Percentiles rank a stretch among this genome's conserved stretches.
phyloP scores from a whole-genome alignment of 495 filamentous ascomycete genomes.

The Hypoxylon lienhwacheense region DNA sequence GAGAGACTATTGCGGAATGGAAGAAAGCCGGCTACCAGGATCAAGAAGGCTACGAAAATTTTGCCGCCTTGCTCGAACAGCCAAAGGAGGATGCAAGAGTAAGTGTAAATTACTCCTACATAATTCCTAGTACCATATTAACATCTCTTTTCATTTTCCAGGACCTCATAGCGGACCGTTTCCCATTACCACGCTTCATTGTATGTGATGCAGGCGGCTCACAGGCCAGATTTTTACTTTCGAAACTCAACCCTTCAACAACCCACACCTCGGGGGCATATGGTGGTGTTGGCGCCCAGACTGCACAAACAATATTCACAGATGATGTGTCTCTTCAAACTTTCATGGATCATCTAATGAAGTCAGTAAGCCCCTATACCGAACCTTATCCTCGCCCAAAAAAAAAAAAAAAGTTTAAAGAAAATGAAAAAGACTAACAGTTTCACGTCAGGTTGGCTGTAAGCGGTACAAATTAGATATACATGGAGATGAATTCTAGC shows the following conservation, averaged over 20 bases:
- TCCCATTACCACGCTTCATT: slow-evolving; percentile 97
- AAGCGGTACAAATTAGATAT: slow-evolving; percentile 56
- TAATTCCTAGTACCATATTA: background rate
- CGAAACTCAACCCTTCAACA: slow-evolving; percentile 96
- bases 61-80: slow-evolving; percentile 81
- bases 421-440: slow-evolving; percentile 28
- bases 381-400: background rate
- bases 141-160: slow-evolving; percentile 37
- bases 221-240: slow-evolving; percentile 95
- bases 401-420: no score
- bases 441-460: slow-evolving; percentile 51
- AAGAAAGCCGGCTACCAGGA: slow-evolving; percentile 98
- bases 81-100: slow-evolving; percentile 98
- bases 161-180: slow-evolving; percentile 96
- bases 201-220: slow-evolving; percentile 98
- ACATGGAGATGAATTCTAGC: background rate
- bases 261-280: slow-evolving; percentile 95
- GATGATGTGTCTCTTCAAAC: slow-evolving; percentile 98
- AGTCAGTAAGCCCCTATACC: slow-evolving; percentile 62
- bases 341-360: slow-evolving; percentile 99
- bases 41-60: slow-evolving; percentile 97
- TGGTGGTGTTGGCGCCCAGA: slow-evolving; percentile 80
- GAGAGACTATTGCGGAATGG: slow-evolving; percentile 98
- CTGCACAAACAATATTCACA: slow-evolving; percentile 97
- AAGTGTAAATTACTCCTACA: slow-evolving; percentile 39